Evolutionary conservation across 2,329 filamentous ascomycete species (phyloP).

Genomic region (Lachnellula arida): DNA sequence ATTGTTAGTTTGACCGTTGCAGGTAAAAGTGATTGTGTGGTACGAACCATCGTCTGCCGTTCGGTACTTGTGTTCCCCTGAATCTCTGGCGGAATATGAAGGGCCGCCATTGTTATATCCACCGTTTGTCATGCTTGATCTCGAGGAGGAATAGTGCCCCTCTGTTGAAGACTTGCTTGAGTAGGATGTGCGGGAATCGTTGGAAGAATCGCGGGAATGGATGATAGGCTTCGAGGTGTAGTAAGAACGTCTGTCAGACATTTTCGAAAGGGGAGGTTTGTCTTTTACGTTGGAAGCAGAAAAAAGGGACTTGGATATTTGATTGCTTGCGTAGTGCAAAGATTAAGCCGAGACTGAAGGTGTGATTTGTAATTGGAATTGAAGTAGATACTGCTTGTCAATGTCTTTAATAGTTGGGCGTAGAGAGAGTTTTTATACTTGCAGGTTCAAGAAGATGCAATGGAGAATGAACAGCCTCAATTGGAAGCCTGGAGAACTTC

Average conservation of each 20-base stretch:
- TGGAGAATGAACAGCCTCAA: not conserved
- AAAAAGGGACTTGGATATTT: not conserved
- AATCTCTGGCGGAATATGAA: not conserved
- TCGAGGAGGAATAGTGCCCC: slow-evolving; percentile 5
- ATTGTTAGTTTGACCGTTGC: slow-evolving; percentile 1
- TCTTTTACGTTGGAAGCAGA: not conserved
- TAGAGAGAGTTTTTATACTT: not conserved
- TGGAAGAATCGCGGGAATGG: slow-evolving; percentile 11
- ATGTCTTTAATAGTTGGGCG: not conserved
- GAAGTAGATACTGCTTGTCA: not conserved
- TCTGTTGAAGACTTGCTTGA: slow-evolving; percentile 7
- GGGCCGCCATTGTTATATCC: not conserved
- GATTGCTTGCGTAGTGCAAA: not conserved
- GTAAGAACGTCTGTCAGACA: slow-evolving; percentile 5
- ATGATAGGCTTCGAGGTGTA: slow-evolving; percentile 7
- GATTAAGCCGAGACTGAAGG: not conserved
- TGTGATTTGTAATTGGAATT: not conserved
- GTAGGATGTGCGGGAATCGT: slow-evolving; percentile 11
- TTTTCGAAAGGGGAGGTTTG: slow-evolving; percentile 5
- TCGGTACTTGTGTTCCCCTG: slow-evolving; percentile 3
- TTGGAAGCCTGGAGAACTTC: not conserved
- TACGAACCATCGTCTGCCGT: slow-evolving; percentile 22
- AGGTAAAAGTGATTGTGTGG: not conserved
- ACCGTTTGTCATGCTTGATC: slow-evolving; percentile 9
- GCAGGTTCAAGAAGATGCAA: not conserved